Evolutionary conservation across 2,329 filamentous ascomycete species (phyloP), one percentile per base, ranked within the genome.

Genomic region (Sarocladiaceae sp.): DNA sequence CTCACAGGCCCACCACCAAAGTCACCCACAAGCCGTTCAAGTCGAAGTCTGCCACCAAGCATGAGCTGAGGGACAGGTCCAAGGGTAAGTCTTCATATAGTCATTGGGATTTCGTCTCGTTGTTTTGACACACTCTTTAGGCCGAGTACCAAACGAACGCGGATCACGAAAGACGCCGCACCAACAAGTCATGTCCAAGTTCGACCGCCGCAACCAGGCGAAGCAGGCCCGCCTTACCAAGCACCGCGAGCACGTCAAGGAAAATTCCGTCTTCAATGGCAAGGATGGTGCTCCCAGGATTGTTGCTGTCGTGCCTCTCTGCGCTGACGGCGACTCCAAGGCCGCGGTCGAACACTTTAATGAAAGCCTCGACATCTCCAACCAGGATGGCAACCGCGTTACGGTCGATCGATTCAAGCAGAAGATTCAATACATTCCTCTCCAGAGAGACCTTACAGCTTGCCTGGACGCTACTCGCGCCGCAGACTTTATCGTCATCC

Each of bases 131-230:
- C 16, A 13, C 13, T 29, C 24, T 15, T 18, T 50, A 93, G 88
- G 90, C 60, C 93, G 93, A 65, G 76, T 91, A 41, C 83, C 74
- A 45, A 70, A 79, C 57, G 86, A 95, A 59, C 80, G 76, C 56
- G 83, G 83, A 49, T 73, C 74, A 55, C 82, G 91, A 58, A 94
- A 88, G 65, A 95, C 91, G 13, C 88, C 88, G 45, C 88, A 95
- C 63, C 93, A 98, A 63, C 88, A 95, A 69, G 80, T 96, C 68
- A 91, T 96, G 87, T 95, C 89, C 47, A 98, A 97, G 68, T 78
- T 98, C 63, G 89, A 95, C 66, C 85, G 93, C 48, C 83, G 88
- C 56, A 97, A 98, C 65, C 88, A 95, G 70, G 87, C 88, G 55
- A 91, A 91, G 65, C 93, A 98, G 72, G 82, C 84, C 63, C 86